These are phyloP conservation scores for Odonthalia washingtoniensis DNA, from an alignment of 31 red algal species.

Conservation along the genomic window DNA sequence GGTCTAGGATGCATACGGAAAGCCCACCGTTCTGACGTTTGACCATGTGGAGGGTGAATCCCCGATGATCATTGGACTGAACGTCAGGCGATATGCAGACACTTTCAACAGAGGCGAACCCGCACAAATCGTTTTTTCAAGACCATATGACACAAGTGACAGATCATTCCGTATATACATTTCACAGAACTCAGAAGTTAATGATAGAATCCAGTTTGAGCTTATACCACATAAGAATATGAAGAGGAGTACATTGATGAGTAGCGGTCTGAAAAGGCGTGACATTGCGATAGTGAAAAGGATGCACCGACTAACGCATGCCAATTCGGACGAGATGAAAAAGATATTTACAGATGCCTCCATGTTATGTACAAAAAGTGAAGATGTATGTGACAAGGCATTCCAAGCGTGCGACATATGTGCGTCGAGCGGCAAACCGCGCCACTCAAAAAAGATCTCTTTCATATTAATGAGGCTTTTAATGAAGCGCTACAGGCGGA, in stretches of 20 bases:
- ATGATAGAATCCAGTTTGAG: not conserved
- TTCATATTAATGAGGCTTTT: not conserved
- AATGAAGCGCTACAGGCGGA: conserved; percentile 9
- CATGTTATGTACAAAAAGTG: not conserved
- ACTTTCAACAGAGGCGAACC: not conserved
- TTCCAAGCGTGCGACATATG: not conserved
- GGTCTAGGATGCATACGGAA: not conserved
- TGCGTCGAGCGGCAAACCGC: not conserved
- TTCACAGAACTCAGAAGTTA: not conserved
- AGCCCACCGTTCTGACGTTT: not conserved
- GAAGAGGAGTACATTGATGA: not conserved
- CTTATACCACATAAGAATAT: not conserved
- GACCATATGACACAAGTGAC: not conserved
- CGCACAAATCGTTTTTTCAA: not conserved
- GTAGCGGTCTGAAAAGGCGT: not conserved
- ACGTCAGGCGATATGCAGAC: not conserved
- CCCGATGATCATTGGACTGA: not conserved
- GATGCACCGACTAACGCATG: not conserved
- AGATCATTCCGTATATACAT: conserved; percentile 6
- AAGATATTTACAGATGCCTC: not conserved
- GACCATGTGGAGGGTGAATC: not conserved
- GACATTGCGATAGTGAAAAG: not conserved
- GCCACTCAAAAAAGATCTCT: not conserved
- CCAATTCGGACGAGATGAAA: not conserved
- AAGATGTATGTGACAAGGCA: not conserved